Percentiles rank a stretch among this genome's conserved stretches.
Evolutionary conservation across 2,329 filamentous ascomycete species (phyloP).

Genomic region (Claviceps sp.): DNA sequence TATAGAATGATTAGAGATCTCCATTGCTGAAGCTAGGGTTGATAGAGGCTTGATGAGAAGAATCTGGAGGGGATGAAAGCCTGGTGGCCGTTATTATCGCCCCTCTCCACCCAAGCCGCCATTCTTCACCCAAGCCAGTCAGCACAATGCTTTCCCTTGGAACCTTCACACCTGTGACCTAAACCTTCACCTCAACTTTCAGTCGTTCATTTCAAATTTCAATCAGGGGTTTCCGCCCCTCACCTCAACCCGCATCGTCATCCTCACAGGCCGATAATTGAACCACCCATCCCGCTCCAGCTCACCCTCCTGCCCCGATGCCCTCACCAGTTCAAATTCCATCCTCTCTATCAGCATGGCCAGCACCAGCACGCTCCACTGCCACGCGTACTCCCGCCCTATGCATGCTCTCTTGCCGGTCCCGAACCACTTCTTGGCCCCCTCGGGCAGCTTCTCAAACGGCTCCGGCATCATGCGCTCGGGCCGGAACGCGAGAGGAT

Average conservation of each 20-base stretch:
- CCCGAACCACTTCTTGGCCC: slow-evolving; percentile 37
- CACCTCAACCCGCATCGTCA: slow-evolving; percentile 29
- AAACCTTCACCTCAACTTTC: too few relatives aligned
- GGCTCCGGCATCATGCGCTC: slow-evolving; percentile 35
- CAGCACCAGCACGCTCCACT: slow-evolving; percentile 28
- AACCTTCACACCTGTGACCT: too few relatives aligned
- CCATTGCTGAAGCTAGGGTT: too few relatives aligned
- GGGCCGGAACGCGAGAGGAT: slow-evolving; percentile 30
- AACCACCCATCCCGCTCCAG: slow-evolving; percentile 38
- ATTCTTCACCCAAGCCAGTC: too few relatives aligned
- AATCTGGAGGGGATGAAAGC: too few relatives aligned
- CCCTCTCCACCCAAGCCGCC: too few relatives aligned
- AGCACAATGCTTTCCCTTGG: too few relatives aligned
- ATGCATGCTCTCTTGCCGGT: slow-evolving; percentile 39
- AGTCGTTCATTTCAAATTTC: too few relatives aligned
- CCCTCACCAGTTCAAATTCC: slow-evolving; percentile 28
- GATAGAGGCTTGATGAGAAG: too few relatives aligned
- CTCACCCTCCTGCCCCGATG: slow-evolving; percentile 22
- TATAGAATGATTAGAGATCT: too few relatives aligned
- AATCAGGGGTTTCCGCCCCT: slow-evolving; percentile 10
- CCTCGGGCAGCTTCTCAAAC: slow-evolving; percentile 28
- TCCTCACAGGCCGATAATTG: slow-evolving; percentile 34
- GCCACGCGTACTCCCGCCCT: slow-evolving; percentile 36
- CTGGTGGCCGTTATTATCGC: too few relatives aligned
- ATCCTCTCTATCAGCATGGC: slow-evolving; percentile 29